These are phyloP conservation scores for Eragrostis tef DNA, from an alignment of 202 grass and related monocot genomes.

Conservation along the genomic window DNA sequence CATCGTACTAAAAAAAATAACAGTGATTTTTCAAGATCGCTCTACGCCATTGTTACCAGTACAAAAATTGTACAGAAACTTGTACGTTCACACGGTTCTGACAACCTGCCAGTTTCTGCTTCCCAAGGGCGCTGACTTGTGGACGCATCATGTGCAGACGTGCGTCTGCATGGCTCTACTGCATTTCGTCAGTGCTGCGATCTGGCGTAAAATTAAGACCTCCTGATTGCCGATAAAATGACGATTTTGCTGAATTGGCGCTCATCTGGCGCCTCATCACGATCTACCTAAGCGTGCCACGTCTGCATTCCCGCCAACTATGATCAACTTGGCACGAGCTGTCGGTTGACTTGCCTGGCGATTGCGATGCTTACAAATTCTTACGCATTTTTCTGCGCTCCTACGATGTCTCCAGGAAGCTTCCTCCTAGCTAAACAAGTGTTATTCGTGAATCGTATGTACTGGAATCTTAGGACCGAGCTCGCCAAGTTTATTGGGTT, in stretches of 20 bases:
- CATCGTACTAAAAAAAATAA: background rate
- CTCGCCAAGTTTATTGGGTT: constrained; percentile 42
- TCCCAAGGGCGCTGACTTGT: constrained; percentile 55
- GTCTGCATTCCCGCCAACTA: background rate
- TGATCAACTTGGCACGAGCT: constrained; percentile 51
- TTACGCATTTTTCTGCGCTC: background rate
- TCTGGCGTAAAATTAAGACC: background rate
- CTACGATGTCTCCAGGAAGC: constrained; percentile 44
- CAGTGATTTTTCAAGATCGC: background rate
- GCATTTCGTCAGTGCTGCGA: background rate
- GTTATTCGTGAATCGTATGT: constrained; percentile 42
- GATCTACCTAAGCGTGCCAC: constrained; percentile 27
- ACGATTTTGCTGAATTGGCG: constrained; percentile 27
- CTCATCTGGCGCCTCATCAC: constrained; percentile 31
- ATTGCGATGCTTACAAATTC: background rate
- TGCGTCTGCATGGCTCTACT: constrained; percentile 38
- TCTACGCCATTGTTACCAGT: background rate
- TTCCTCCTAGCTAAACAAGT: constrained; percentile 48
- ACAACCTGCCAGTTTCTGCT: constrained; percentile 31
- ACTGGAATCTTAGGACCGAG: constrained; percentile 52
- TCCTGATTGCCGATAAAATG: background rate
- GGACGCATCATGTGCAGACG: constrained; percentile 17
- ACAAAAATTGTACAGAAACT: background rate
- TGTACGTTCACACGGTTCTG: constrained; percentile 14
- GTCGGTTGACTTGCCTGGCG: constrained; percentile 38